These are phyloP conservation scores for Cucurbita maxima DNA, from an alignment of 306 rosid species.

Conservation along the genomic window DNA sequence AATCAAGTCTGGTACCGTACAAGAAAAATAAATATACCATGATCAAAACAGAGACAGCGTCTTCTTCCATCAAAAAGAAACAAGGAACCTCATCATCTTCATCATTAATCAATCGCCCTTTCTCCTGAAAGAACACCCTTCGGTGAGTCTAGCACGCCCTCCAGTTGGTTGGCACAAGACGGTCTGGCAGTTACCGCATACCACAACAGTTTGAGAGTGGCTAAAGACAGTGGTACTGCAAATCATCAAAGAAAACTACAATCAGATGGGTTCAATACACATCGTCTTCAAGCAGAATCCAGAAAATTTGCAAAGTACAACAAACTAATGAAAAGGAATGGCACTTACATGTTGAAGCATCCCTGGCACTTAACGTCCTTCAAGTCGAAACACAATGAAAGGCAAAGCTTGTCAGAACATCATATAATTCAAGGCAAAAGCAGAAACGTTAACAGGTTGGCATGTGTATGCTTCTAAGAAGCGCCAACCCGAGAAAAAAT, in stretches of 20 bases:
- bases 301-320: neutral
- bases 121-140: slow-evolving; percentile 9
- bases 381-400: neutral
- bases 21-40: slow-evolving; percentile 5
- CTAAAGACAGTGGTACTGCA: slow-evolving; percentile 9
- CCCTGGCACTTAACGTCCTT: slow-evolving; percentile 48
- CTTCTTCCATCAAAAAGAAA: neutral
- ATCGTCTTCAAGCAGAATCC: neutral
- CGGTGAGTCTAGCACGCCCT: slow-evolving; percentile 8
- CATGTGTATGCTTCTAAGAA: neutral
- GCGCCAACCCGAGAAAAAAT: no score
- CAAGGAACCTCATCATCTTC: neutral
- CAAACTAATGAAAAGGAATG: neutral
- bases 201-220: slow-evolving; percentile 11
- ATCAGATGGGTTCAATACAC: no score
- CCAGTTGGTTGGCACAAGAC: slow-evolving; percentile 10
- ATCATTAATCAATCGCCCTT: slow-evolving; percentile 1
- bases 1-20: neutral
- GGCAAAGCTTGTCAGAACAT: neutral
- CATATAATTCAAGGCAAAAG: neutral
- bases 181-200: slow-evolving; percentile 6
- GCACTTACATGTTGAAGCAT: slow-evolving; percentile 39
- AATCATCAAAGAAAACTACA: neutral
- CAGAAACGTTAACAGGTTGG: neutral
- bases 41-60: slow-evolving; percentile 1